Evolutionary conservation across 805 yeast genomes (phyloP).

Genomic region (Sugiyamaella mastotermitis): DNA sequence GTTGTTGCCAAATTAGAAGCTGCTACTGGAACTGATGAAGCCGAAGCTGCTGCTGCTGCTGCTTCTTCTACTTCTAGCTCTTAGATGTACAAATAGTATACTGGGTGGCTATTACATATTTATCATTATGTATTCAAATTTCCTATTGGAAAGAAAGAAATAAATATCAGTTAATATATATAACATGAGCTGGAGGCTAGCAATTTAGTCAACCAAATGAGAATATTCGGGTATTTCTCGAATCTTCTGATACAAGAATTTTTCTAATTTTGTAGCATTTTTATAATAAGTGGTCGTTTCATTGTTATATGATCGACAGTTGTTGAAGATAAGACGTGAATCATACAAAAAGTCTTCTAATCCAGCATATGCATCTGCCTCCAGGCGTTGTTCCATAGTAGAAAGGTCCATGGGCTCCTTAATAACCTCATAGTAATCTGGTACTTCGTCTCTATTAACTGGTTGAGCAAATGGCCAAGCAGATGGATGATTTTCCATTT

Average conservation of each 20-base stretch:
- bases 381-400: conserved; percentile 91
- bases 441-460: conserved; percentile 88
- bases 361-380: conserved; percentile 82
- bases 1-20: conserved; percentile 74
- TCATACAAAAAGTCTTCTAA: conserved; percentile 92
- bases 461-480: conserved; percentile 98
- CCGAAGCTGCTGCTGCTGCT: not conserved
- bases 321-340: conserved; percentile 76
- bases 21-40: conserved; percentile 11
- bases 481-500: conserved; percentile 88
- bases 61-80: too few species aligned
- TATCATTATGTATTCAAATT: not conserved
- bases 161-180: not conserved
- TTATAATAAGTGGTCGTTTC: conserved; percentile 93
- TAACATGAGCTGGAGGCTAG: too few species aligned
- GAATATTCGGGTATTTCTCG: conserved; percentile 91
- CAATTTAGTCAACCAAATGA: conserved; percentile 55
- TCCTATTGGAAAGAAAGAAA: not conserved
- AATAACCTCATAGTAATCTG: conserved; percentile 92
- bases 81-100: too few species aligned
- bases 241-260: conserved; percentile 73
- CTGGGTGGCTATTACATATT: conserved; percentile 1
- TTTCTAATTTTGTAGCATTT: conserved; percentile 90
- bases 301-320: conserved; percentile 88
- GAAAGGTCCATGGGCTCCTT: conserved; percentile 97